These are phyloP conservation scores for Thalassia testudinum DNA, from an alignment of 116 monocot species.

Conservation along the genomic window DNA sequence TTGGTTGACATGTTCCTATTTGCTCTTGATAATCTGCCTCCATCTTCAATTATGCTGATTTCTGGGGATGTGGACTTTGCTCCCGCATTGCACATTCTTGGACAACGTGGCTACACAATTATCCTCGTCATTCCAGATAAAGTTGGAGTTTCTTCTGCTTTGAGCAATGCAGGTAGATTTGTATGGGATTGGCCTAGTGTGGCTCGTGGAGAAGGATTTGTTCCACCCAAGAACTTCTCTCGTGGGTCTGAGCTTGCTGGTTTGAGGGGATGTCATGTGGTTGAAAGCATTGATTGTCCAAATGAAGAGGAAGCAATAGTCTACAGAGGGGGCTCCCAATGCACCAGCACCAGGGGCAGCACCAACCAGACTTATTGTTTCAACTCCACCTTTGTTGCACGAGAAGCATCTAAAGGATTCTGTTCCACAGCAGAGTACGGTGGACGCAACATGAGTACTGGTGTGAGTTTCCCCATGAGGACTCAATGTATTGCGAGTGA, in stretches of 20 bases:
- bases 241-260: slow-evolving; percentile 15
- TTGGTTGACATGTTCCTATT: slow-evolving; percentile 88
- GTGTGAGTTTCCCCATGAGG: slow-evolving; percentile 17
- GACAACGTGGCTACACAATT: slow-evolving; percentile 81
- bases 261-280: slow-evolving; percentile 8
- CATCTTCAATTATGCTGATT: slow-evolving; percentile 69
- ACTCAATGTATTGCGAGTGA: slow-evolving; percentile 31
- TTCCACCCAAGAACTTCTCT: slow-evolving; percentile 23
- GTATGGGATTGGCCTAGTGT: slow-evolving; percentile 93
- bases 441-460: slow-evolving; percentile 10
- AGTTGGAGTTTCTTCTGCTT: slow-evolving; percentile 50
- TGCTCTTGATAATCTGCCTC: slow-evolving; percentile 73
- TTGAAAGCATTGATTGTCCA: slow-evolving; percentile 17
- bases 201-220: slow-evolving; percentile 69
- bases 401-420: slow-evolving; percentile 14
- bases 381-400: slow-evolving; percentile 10
- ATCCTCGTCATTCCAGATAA: slow-evolving; percentile 64
- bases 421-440: slow-evolving; percentile 12
- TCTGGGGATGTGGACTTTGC: slow-evolving; percentile 93
- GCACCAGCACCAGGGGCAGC: slow-evolving; percentile 6
- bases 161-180: slow-evolving; percentile 68
- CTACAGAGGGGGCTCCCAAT: slow-evolving; percentile 28
- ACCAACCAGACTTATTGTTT: slow-evolving; percentile 18
- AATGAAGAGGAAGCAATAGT: slow-evolving; percentile 71
- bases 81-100: slow-evolving; percentile 89